Evolutionary conservation across 495 filamentous ascomycete species (phyloP).

Genomic region (Pyronema domesticum): DNA sequence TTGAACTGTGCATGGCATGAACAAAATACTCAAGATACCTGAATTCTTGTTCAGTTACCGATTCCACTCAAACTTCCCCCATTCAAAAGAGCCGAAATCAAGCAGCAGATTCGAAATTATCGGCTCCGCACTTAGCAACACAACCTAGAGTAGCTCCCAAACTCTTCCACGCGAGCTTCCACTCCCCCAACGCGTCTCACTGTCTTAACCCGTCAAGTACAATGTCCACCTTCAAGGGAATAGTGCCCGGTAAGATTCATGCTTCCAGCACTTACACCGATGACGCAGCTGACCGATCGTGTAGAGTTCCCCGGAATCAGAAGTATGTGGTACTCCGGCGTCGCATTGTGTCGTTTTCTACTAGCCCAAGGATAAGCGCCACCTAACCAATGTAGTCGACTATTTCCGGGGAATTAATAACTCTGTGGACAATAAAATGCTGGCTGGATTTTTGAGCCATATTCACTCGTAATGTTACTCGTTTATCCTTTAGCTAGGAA

Average conservation of each 20-base stretch:
- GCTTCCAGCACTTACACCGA: slow-evolving; percentile 9
- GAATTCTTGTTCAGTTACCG: too few relatives aligned
- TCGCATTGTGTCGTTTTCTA: neutral
- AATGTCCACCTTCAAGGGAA: slow-evolving; percentile 61
- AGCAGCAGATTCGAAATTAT: too few relatives aligned
- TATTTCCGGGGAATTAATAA: slow-evolving; percentile 49
- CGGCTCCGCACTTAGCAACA: too few relatives aligned
- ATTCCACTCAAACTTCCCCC: too few relatives aligned
- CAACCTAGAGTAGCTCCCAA: too few relatives aligned
- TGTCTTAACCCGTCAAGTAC: neutral
- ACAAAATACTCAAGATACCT: too few relatives aligned
- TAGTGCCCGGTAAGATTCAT: slow-evolving; percentile 35
- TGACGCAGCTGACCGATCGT: slow-evolving; percentile 1
- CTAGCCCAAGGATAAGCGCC: neutral
- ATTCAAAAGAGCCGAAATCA: too few relatives aligned
- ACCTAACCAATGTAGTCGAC: slow-evolving; percentile 39
- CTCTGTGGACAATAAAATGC: slow-evolving; percentile 38
- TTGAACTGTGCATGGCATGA: too few relatives aligned
- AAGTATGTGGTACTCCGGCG: slow-evolving; percentile 25
- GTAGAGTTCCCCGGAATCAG: slow-evolving; percentile 54
- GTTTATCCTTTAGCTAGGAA: neutral
- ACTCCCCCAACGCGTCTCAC: too few relatives aligned
- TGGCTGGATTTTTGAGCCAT: slow-evolving; percentile 85
- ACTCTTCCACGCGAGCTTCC: too few relatives aligned
- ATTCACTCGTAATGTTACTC: slow-evolving; percentile 37